Evolutionary conservation across 768 basidiomycete genomes (phyloP), one percentile per base, ranked within the genome.

Genomic region (Ramaria sp.): DNA sequence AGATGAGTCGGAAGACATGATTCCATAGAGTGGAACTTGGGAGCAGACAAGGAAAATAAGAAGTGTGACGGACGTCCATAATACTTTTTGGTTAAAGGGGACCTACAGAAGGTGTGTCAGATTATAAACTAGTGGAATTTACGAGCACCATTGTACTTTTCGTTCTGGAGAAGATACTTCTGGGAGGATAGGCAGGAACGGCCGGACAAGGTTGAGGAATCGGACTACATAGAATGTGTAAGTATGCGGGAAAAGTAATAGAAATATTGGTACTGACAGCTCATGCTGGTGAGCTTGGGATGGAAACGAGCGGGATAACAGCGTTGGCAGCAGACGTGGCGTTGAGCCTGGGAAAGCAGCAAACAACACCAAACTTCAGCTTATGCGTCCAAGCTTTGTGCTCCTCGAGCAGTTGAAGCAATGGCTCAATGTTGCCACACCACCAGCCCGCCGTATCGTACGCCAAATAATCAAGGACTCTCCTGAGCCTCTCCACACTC

Each of bases 41-140:
- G 94, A 97, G 79, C 95, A 98, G 61, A 98, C 95, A 67, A 99
- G 74, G 88, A 97, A 98, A 72, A 99, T 97, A 73, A 97, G 86
- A 67, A 99, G 91, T 2, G 95, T 98, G 31, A 98, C 92, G 57
- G 95, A 92, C 7, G 95, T 99, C 95, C 94, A 97, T 85, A 94
- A 75, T 61, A 95, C 81, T 73, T 96, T 96, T 82, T 94, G 91
- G 76, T 95, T 93, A 81, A 98, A 97, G 30, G 92, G 91, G 55
- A 97, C 91, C 92, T 96, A 58, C 3, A 50, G 31, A 42, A 12
- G 19, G 38, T 47, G 30, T 15, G 34, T 38, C 47, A 43, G 51
- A 45, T 37, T 63, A 63, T 12, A 59, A 53, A 3, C 38, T 20
- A 46, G 7, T 9, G 30, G 30, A 43, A 2, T 50, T 59, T 42